Base-by-base conservation (phyloP, 1,284 basidiomycete species). In the Cryptococcus deneoformans region DNA sequence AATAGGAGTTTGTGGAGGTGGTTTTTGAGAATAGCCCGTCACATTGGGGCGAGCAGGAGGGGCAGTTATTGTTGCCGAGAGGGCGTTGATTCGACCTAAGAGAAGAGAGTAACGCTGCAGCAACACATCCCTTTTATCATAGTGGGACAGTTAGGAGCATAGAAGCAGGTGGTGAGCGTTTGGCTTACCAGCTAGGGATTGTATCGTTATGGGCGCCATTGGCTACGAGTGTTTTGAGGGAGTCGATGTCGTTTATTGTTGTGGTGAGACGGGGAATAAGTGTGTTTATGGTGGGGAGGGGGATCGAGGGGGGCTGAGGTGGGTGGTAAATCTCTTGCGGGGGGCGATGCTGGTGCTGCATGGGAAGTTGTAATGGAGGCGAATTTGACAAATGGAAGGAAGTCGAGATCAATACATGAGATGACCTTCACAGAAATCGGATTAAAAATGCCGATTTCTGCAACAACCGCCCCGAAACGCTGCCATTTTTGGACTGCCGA, bases 171-270 rank as follows among this genome's bases (percentile, higher is more conserved):
- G 2, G 63, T 72, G 46, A 16, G 12, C 1, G 12, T 12, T 45
- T 12, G 1, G 63, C 73, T 46, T 45, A 76, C 74, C 74, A 76
- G 51, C 63, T 72, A 1, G 73, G 73, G 59, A 76, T 56, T 14
- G 60, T 63, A 3, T 66, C 66, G 53, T 75, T 67, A 35, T 57
- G 54, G 16, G 63, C 64, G 1, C 73, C 73, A 2, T 61, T 49
- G 2, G 60, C 73, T 6, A 76, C 53, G 42, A 67, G 60, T 34
- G 60, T 54, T 48, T 67, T 65, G 38, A 75, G 64, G 2, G 54
- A 36, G 51, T 76, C 74, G 34, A 76, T 75, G 56, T 76, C 74
- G 50, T 71, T 70, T 60, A 76, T 76, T n/a, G 73, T 66, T 0
- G 66, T 64, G 6, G 67, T 68, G 10, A 76, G 56, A 0, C 72